These are phyloP conservation scores for Lonicera japonica DNA, from an alignment of 129 eudicot genomes.

Conservation along the genomic window DNA sequence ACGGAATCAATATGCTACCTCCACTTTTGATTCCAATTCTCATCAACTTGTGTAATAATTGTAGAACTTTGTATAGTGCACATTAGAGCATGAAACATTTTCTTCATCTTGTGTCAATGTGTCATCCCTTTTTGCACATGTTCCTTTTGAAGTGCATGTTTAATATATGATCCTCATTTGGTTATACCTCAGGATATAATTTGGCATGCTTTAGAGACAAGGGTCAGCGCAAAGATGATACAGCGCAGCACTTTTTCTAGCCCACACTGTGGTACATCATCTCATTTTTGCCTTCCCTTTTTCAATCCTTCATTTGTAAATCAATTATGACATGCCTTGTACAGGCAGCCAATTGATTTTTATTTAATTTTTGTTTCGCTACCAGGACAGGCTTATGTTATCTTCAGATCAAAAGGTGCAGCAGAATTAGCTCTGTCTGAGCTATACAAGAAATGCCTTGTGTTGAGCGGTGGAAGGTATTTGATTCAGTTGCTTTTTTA, in stretches of 20 bases:
- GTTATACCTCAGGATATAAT: constrained; percentile 24
- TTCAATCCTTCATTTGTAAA: constrained; percentile 15
- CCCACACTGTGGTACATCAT: constrained; percentile 33
- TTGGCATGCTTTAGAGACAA: constrained; percentile 27
- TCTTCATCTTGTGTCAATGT: no score
- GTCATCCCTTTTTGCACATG: no score
- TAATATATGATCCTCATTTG: not conserved
- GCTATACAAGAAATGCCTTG: constrained; percentile 37
- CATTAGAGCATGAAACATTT: no score
- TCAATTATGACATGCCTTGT: no score
- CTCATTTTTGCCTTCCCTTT: not conserved
- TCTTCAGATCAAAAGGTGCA: constrained; percentile 44
- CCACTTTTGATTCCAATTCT: not conserved
- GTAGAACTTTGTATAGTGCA: no score
- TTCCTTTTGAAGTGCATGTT: no score
- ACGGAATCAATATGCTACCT: not conserved
- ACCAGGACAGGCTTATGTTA: constrained; percentile 50
- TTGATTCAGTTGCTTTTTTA: not conserved
- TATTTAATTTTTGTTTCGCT: not conserved
- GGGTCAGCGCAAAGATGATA: constrained; percentile 43
- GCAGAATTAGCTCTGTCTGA: constrained; percentile 46
- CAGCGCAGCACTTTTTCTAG: constrained; percentile 23
- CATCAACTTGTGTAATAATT: no score
- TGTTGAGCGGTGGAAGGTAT: constrained; percentile 39
- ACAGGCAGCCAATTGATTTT: not conserved